Conservation (phyloP, 768 basidiomycete genomes). For the Leucocoprinus leucothites region DNA sequence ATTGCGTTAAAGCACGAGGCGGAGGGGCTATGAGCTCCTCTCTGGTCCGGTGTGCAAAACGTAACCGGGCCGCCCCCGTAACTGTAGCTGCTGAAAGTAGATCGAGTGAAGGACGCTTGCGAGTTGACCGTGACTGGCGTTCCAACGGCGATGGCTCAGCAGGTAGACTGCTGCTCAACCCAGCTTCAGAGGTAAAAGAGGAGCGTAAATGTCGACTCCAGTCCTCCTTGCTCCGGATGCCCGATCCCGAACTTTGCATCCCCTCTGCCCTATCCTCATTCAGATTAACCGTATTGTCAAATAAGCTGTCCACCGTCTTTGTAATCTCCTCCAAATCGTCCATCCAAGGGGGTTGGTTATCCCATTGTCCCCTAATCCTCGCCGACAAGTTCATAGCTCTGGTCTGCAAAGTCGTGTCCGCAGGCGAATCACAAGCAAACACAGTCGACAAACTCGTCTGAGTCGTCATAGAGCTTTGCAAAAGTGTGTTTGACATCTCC, state of each 20-base stretch:
- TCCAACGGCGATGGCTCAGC: constrained; percentile 12
- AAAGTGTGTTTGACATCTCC: constrained; percentile 78
- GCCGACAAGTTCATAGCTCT: constrained; percentile 52
- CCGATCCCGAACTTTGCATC: background rate
- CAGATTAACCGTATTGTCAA: constrained; percentile 29
- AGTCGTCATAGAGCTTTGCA: constrained; percentile 74
- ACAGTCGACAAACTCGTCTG: constrained; percentile 51
- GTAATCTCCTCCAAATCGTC: constrained; percentile 67
- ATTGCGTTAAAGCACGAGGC: constrained; percentile 75
- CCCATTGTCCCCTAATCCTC: constrained; percentile 43
- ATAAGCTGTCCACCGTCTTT: constrained; percentile 57
- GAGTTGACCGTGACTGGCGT: constrained; percentile 12
- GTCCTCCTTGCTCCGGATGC: background rate
- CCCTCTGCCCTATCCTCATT: background rate
- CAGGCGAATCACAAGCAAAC: constrained; percentile 42
- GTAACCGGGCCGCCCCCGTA: constrained; percentile 37
- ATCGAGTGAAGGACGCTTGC: constrained; percentile 46
- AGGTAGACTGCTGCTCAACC: constrained; percentile 22
- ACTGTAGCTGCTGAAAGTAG: constrained; percentile 21
- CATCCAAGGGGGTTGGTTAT: constrained; percentile 55
- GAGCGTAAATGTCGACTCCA: constrained; percentile 8
- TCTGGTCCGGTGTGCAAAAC: constrained; percentile 49
- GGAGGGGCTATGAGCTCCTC: constrained; percentile 60
- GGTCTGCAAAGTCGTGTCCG: constrained; percentile 44
- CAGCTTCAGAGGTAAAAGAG: constrained; percentile 10